A percentile compares a stretch with the other conserved stretches of the same genome.
Conservation (phyloP, 169 alveolate genomes). For the Eimeria sp. region DNA sequence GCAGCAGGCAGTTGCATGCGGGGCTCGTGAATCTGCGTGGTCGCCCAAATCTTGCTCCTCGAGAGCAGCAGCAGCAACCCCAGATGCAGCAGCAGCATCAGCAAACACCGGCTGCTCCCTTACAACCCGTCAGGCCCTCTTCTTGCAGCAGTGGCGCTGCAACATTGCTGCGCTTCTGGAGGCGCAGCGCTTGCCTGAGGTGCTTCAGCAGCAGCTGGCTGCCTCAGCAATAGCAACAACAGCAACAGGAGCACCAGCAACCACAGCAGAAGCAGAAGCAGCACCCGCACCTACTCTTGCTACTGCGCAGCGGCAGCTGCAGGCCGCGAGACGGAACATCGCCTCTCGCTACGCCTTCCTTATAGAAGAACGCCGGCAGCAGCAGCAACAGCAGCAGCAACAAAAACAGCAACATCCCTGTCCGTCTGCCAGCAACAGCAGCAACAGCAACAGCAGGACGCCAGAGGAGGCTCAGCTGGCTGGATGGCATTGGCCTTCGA, state of each 20-base stretch:
- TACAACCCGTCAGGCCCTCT: conserved; percentile 5
- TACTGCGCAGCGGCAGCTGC: conserved; percentile 12
- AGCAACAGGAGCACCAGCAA: no score
- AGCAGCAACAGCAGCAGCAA: background rate
- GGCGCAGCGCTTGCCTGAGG: conserved; percentile 28
- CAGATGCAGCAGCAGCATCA: no score
- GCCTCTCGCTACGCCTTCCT: conserved; percentile 19
- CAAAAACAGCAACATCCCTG: background rate
- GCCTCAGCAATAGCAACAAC: no score
- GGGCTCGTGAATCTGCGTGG: background rate
- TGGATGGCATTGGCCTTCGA: conserved; percentile 9
- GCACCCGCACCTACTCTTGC: background rate
- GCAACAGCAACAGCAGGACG: conserved; percentile 33
- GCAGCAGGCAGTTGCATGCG: background rate
- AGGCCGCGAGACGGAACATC: conserved; percentile 1
- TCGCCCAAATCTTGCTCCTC: background rate
- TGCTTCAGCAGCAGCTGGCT: conserved; percentile 13
- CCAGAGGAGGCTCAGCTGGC: conserved; percentile 38
- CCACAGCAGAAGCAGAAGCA: background rate
- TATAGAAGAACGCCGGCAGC: background rate
- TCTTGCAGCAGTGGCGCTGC: conserved; percentile 44
- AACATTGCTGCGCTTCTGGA: conserved; percentile 25
- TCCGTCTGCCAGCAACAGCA: background rate
- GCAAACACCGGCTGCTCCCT: background rate
- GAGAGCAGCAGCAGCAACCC: background rate